Conservation (phyloP, 1,284 basidiomycete genomes). For the Microbotryum lychnidis-dioicae region DNA sequence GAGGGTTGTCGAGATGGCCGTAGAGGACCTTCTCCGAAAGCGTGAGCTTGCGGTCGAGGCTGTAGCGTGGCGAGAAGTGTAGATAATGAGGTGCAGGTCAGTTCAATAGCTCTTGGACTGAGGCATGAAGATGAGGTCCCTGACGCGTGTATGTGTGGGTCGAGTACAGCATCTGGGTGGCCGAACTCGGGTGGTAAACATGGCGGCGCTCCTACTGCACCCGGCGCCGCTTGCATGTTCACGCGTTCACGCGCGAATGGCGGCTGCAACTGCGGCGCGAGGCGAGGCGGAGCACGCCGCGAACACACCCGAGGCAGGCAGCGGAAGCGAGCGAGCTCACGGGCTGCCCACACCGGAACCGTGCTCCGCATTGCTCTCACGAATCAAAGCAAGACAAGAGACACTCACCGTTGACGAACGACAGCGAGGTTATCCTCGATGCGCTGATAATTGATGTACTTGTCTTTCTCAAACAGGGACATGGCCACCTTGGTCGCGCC, state of each 20-base stretch:
- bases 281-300: too few relatives aligned
- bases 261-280: too few relatives aligned
- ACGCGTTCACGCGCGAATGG: too few relatives aligned
- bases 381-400: neutral
- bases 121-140: neutral
- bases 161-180: too few relatives aligned
- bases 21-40: constrained; percentile 98
- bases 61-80: constrained; percentile 38
- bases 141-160: too few relatives aligned
- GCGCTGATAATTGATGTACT: constrained; percentile 81
- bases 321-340: too few relatives aligned
- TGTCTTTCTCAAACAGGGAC: constrained; percentile 73
- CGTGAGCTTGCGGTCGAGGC: constrained; percentile 85
- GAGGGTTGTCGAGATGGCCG: constrained; percentile 91
- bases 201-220: neutral
- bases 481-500: constrained; percentile 89
- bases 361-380: too few relatives aligned
- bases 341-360: too few relatives aligned
- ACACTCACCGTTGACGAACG: constrained; percentile 30
- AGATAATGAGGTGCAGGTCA: too few relatives aligned
- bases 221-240: neutral
- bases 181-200: neutral
- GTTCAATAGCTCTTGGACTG: too few relatives aligned
- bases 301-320: too few relatives aligned
- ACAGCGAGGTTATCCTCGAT: constrained; percentile 34